These are phyloP conservation scores for Sporothrix mexicana DNA, from an alignment of 2,329 filamentous ascomycete species.

Conservation along the genomic window DNA sequence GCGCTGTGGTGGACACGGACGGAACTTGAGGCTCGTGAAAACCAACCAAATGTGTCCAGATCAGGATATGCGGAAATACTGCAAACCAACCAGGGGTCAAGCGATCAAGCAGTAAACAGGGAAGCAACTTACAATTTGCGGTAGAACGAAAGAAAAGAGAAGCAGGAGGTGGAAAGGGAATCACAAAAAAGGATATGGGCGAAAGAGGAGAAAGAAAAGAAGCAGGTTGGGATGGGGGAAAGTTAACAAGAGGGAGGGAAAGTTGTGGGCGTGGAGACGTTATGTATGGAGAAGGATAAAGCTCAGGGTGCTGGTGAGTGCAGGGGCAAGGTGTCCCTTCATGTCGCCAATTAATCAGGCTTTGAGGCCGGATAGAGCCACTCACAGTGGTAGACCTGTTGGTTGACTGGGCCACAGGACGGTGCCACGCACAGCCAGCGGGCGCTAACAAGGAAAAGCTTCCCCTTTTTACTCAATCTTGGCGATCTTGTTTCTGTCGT, in stretches of 20 bases:
- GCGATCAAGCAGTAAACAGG: neutral
- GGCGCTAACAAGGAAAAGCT: conserved; percentile 21
- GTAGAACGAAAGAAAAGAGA: neutral
- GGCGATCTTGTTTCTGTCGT: conserved; percentile 1
- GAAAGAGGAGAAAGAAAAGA: conserved; percentile 7
- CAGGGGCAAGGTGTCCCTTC: conserved; percentile 35
- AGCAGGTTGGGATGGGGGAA: conserved; percentile 19
- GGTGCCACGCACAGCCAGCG: conserved; percentile 7
- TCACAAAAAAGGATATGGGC: conserved; percentile 5
- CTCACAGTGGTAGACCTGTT: neutral
- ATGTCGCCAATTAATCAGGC: neutral
- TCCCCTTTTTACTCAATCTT: conserved; percentile 18
- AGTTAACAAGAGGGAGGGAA: conserved; percentile 5
- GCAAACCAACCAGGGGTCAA: neutral
- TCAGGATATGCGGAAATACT: conserved; percentile 6
- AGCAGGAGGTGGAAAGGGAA: neutral
- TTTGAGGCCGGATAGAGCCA: neutral
- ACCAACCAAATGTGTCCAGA: neutral
- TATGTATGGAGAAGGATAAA: neutral
- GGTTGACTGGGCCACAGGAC: conserved; percentile 19
- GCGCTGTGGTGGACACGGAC: neutral
- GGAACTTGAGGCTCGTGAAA: neutral
- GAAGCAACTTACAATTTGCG: conserved; percentile 21
- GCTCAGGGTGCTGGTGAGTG: neutral
- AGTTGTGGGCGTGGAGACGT: conserved; percentile 18